These are phyloP conservation scores for Hanseniaspora valbyensis DNA, from an alignment of 805 yeast genomes.

Conservation along the genomic window DNA sequence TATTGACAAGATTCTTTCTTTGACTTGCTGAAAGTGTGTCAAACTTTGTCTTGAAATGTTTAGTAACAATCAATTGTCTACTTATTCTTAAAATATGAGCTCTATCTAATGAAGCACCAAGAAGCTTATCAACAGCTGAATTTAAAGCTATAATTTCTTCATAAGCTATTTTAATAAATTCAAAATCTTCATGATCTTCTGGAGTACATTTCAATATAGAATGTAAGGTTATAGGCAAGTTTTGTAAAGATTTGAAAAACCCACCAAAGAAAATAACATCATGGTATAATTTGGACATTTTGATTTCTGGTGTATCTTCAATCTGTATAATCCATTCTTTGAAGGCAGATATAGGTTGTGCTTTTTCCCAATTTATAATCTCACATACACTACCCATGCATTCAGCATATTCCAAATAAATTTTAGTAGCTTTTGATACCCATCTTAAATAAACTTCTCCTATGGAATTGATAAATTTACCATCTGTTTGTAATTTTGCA, in stretches of 20 bases:
- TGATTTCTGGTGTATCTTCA: slow-evolving; percentile 39
- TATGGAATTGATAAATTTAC: slow-evolving; percentile 53
- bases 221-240: slow-evolving; percentile 50
- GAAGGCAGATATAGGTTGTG: slow-evolving; percentile 33
- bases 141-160: slow-evolving; percentile 46
- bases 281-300: slow-evolving; percentile 35
- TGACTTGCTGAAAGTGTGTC: not conserved
- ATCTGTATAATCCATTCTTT: slow-evolving; percentile 47
- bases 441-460: slow-evolving; percentile 56
- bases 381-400: slow-evolving; percentile 51
- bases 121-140: slow-evolving; percentile 47
- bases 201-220: slow-evolving; percentile 46
- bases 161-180: slow-evolving; percentile 42
- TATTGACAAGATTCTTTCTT: not conserved
- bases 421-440: slow-evolving; percentile 45
- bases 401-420: slow-evolving; percentile 50
- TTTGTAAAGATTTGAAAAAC: slow-evolving; percentile 43
- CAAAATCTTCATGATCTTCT: slow-evolving; percentile 41
- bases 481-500: slow-evolving; percentile 46
- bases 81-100: slow-evolving; percentile 45
- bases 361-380: slow-evolving; percentile 39
- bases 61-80: slow-evolving; percentile 25
- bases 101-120: slow-evolving; percentile 49
- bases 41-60: slow-evolving; percentile 17
- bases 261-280: slow-evolving; percentile 49